Evolutionary conservation across 129 eudicot species (phyloP).

Genomic region (Smallanthus sonchifolius): DNA sequence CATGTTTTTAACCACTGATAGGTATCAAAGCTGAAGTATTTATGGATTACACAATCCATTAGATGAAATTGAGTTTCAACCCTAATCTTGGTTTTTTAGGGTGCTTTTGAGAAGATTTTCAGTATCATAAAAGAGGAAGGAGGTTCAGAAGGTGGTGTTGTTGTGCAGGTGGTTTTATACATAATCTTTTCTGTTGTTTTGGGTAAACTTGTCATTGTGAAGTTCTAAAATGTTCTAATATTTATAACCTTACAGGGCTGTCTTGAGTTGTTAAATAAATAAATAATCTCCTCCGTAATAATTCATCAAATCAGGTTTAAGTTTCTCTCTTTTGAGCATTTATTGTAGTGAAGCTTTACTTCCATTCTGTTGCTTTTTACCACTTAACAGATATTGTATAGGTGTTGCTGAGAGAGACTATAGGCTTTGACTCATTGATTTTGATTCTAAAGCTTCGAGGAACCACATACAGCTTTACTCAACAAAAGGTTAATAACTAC

Average conservation of each 20-base stretch:
- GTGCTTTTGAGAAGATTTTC: slow-evolving; percentile 97
- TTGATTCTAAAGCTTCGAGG: slow-evolving; percentile 88
- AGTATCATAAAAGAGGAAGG: slow-evolving; percentile 93
- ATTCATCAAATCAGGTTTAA: slow-evolving; percentile 82
- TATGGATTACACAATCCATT: too few species aligned
- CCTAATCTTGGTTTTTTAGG: slow-evolving; percentile 94
- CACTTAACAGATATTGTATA: slow-evolving; percentile 30
- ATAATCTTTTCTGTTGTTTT: background rate
- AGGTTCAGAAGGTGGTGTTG: slow-evolving; percentile 97
- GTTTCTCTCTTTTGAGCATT: background rate
- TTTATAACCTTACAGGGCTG: slow-evolving; percentile 61
- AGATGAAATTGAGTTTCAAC: too few species aligned
- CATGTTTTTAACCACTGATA: too few species aligned
- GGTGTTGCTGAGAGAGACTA: slow-evolving; percentile 88
- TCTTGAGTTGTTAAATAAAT: slow-evolving; percentile 85
- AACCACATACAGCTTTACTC: slow-evolving; percentile 78
- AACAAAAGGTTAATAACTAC: slow-evolving; percentile 66
- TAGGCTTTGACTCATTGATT: slow-evolving; percentile 81
- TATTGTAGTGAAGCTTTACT: background rate
- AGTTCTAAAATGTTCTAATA: background rate
- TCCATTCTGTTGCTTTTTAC: slow-evolving; percentile 20
- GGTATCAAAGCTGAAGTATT: too few species aligned
- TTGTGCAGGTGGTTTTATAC: slow-evolving; percentile 72
- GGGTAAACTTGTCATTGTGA: background rate
- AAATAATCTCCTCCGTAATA: slow-evolving; percentile 75